Evolutionary conservation across 2,329 filamentous ascomycete genomes (phyloP).

Genomic region (Clonostachys rhizophaga): DNA sequence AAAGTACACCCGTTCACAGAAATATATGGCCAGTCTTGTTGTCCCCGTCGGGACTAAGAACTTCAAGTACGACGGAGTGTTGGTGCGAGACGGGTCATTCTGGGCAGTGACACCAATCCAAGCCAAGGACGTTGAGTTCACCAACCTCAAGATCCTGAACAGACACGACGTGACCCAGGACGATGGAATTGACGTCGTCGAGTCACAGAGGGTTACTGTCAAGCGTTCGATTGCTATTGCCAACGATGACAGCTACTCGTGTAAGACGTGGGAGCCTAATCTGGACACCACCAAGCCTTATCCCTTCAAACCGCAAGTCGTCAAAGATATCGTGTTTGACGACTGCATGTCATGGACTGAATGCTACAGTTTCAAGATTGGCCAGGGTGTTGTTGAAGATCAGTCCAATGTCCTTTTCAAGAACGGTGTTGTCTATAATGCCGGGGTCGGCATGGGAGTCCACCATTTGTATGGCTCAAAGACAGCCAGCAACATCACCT

Average conservation of each 20-base stretch:
- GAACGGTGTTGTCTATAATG: conserved; percentile 1
- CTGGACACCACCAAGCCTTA: not conserved
- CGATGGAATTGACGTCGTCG: conserved; percentile 1
- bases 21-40: not conserved
- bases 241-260: conserved; percentile 2
- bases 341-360: conserved; percentile 1
- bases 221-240: conserved; percentile 1
- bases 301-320: not conserved
- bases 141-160: conserved; percentile 2
- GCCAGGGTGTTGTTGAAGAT: not conserved
- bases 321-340: not conserved
- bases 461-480: not conserved
- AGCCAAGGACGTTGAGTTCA: not conserved
- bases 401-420: conserved; percentile 1
- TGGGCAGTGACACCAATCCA: conserved; percentile 1
- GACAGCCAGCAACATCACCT: not conserved
- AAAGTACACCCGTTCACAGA: not conserved
- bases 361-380: conserved; percentile 1
- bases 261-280: conserved; percentile 1
- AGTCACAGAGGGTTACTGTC: not conserved
- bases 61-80: not conserved
- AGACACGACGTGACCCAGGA: conserved; percentile 1
- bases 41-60: conserved; percentile 1
- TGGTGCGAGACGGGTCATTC: conserved; percentile 1
- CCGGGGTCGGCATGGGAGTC: not conserved